Base-by-base conservation (phyloP, 208 protist species). In the Acanthamoeba lenticulata region DNA sequence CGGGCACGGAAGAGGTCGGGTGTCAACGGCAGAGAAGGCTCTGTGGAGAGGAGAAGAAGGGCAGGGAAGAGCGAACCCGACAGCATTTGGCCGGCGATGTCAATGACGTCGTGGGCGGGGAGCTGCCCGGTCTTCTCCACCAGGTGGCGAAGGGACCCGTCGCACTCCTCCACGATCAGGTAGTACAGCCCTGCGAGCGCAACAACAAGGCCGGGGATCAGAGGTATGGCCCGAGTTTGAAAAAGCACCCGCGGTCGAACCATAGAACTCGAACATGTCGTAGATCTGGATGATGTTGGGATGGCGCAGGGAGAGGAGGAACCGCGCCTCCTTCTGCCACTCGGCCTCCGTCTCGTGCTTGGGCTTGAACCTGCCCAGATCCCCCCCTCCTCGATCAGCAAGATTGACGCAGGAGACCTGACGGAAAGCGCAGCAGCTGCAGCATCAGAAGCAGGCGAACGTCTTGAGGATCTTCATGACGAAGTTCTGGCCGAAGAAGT, bases 281-380 rank as follows among this genome's bases (percentile, higher is more conserved):
- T 47, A 79, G 40, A 79, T 79, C 69, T 79, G 69, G 3, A 79
- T 79, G 69, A 79, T n/a, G 40, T 79, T 42, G 19, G 69, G 36
- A 17, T 79, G 69, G 17, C 69, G 69, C 32, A 79, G 40, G 15
- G 69, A 79, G 2, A 79, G 21, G 15, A 79, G 69, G 40, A 79
- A 79, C 17, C 69, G 69, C 69, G 69, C 69, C 24, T 79, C 69
- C 34, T 79, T 79, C 69, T 79, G 69, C 69, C 69, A 79, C 36
- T 79, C 69, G 69, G 69, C 69, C 69, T 79, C 69, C 19, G 69
- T 79, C 69, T 79, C 69, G 69, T 79, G 69, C 36, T 79, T 79
- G 69, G 69, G 69, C 69, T 79, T 79, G 69, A 79, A 79, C 36
- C 69, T 79, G 32, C 34, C 6, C 55, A 1, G 17, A 9, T 24